Percentiles rank a stretch among this genome's conserved stretches.
Evolutionary conservation across 2,329 filamentous ascomycete species (phyloP).

Genomic region (Botrytis elliptica): DNA sequence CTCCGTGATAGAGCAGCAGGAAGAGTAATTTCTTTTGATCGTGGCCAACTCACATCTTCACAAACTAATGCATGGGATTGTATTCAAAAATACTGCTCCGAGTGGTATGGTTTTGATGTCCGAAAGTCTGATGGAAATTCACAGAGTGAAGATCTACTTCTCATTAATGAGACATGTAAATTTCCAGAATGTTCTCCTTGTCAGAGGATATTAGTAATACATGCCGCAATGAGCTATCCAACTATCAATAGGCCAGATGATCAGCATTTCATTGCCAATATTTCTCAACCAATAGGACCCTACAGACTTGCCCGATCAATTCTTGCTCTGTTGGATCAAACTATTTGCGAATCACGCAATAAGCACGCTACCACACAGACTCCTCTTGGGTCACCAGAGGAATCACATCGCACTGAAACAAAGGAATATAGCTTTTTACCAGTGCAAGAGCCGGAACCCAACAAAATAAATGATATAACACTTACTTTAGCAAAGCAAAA

Average conservation of each 20-base stretch:
- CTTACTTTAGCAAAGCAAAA: background rate
- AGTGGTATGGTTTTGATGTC: constrained; percentile 35
- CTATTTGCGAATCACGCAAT: background rate
- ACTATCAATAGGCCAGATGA: background rate
- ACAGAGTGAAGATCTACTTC: constrained; percentile 19
- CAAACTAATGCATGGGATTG: constrained; percentile 29
- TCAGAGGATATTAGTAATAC: constrained; percentile 29
- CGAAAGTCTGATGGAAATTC: constrained; percentile 3
- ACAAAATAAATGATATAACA: background rate
- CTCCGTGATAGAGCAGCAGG: constrained; percentile 25
- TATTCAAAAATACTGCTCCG: constrained; percentile 32
- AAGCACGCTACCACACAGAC: constrained; percentile 31
- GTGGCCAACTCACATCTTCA: constrained; percentile 16
- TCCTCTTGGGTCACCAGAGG: constrained; percentile 30
- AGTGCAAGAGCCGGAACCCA: background rate
- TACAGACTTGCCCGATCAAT: constrained; percentile 32
- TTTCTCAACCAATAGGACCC: constrained; percentile 28
- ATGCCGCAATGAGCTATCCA: constrained; percentile 25
- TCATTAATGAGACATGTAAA: constrained; percentile 24
- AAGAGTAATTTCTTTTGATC: constrained; percentile 28
- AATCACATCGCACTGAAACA: constrained; percentile 26
- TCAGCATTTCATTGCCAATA: constrained; percentile 21
- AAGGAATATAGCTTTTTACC: constrained; percentile 29
- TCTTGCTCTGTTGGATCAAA: constrained; percentile 28
- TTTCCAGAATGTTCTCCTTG: constrained; percentile 13